A percentile compares a stretch with the other conserved stretches of the same genome.
phyloP scores from a whole-genome alignment of 192 early-diverging fungal genomes.

The Coemansia sp. region DNA sequence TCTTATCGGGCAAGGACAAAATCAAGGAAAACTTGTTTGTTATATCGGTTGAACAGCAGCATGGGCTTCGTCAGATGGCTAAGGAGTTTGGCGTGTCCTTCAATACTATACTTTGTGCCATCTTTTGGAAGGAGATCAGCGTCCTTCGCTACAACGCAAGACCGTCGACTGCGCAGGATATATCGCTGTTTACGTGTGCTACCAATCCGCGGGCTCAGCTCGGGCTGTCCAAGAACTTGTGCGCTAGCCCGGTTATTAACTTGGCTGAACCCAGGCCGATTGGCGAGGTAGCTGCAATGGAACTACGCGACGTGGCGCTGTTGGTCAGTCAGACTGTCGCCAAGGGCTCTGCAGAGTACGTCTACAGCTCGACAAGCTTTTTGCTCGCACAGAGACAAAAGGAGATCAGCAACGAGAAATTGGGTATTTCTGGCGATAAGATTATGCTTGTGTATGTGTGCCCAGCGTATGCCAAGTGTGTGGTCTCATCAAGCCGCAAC shows the following conservation, averaged over 20 bases:
- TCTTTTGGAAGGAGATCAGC: constrained; percentile 47
- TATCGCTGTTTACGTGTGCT: constrained; percentile 45
- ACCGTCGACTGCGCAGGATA: constrained; percentile 13
- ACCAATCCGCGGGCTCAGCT: constrained; percentile 38
- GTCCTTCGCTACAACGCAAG: constrained; percentile 16
- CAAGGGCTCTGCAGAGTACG: constrained; percentile 25
- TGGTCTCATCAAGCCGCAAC: constrained; percentile 41
- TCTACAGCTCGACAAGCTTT: constrained; percentile 40
- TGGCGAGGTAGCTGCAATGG: constrained; percentile 23
- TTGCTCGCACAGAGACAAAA: constrained; percentile 20
- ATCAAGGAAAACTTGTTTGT: constrained; percentile 28
- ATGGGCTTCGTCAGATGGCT: constrained; percentile 31
- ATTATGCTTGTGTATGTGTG: constrained; percentile 42
- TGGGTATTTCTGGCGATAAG: constrained; percentile 13
- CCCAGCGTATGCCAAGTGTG: constrained; percentile 36
- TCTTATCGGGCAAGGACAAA: constrained; percentile 17
- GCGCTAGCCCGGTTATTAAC: constrained; percentile 45
- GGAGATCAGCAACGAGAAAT: constrained; percentile 25
- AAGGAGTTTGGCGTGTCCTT: constrained; percentile 29
- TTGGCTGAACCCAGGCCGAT: constrained; percentile 20
- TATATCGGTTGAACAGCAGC: constrained; percentile 36
- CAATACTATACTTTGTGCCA: constrained; percentile 36
- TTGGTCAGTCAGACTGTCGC: constrained; percentile 25
- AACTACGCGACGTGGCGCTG: constrained; percentile 23
- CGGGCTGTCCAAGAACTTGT: constrained; percentile 25